Evolutionary conservation across 306 rosid genomes (phyloP), one percentile per base, ranked within the genome.

Genomic region (Vicia sativa): DNA sequence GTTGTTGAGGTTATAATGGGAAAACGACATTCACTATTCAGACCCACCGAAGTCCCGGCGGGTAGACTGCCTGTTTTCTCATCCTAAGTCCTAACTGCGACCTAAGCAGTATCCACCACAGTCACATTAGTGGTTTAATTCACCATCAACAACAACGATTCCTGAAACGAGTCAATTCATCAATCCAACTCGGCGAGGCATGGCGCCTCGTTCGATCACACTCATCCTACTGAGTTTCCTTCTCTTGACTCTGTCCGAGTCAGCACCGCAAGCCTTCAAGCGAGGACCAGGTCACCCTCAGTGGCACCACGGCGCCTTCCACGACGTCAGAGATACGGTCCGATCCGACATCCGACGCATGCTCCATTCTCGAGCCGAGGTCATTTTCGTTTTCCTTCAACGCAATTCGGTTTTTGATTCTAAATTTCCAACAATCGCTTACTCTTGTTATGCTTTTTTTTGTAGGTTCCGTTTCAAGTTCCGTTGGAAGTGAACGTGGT

Each of bases 341-440:
- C 95, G 95, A 79, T 79, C 89, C 76, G 96, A 90, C 25, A 86
- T 90, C 66, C 99, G 90, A 67, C 96, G 95, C 78, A 86, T 90
- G 99, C 91, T 93, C 45, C 99, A 93, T 67, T 77, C 97, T 74
- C 96, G 97, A 11, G 97, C 99, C 8, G 99, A 93, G 98, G 98
- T 93, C 56, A 2, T 45, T 61, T 25, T 23, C 9, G 38, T 6
- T 60, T 9, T 29, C 26, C n/a, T 10, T 46, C n/a, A 28, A 9
- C 45, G 2, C 43, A 13, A 45, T 26, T 16, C 41, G 15, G 31
- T 48, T 14, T 14, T 58, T 15, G 11, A 16, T 37, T 49, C 0
- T 8, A 7, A n/a, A 64, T 13, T 53, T 15, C 4, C n/a, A 14
- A 35, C 4, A 23, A 18, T 41, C 18, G 16, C 16, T 73, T 1